Evolutionary conservation across 2,329 filamentous ascomycete species (phyloP).

Genomic region (Phoma sp.): DNA sequence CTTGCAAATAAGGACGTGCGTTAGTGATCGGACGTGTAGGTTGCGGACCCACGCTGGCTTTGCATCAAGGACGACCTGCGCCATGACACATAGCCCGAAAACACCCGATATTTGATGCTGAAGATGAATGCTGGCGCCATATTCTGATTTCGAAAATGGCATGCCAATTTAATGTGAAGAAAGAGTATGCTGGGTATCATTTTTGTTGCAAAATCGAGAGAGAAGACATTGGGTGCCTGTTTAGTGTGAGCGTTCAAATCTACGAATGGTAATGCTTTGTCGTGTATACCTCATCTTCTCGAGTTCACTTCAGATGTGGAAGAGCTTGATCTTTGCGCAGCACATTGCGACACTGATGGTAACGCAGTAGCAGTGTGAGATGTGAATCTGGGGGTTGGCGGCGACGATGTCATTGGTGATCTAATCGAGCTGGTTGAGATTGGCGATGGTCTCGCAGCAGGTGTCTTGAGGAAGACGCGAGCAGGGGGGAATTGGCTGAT

Average conservation of each 20-base stretch:
- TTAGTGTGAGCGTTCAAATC: background rate
- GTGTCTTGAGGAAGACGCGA: slow-evolving; percentile 33
- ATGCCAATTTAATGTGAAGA: background rate
- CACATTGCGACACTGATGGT: slow-evolving; percentile 6
- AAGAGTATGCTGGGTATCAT: background rate
- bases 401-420: slow-evolving; percentile 11
- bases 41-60: slow-evolving; percentile 9
- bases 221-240: background rate
- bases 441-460: slow-evolving; percentile 8
- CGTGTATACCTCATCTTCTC: slow-evolving; percentile 7
- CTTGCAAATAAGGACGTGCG: background rate
- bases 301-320: background rate
- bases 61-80: slow-evolving; percentile 6
- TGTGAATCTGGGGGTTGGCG: slow-evolving; percentile 14
- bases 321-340: slow-evolving; percentile 1
- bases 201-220: background rate
- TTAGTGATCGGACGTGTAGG: background rate
- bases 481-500: slow-evolving; percentile 39
- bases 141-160: background rate
- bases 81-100: slow-evolving; percentile 6
- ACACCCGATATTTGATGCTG: background rate
- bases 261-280: background rate
- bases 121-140: background rate
- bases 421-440: slow-evolving; percentile 9
- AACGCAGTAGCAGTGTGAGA: slow-evolving; percentile 10